phyloP scores from a whole-genome alignment of 495 filamentous ascomycete genomes.

The Xylaria sp. region DNA sequence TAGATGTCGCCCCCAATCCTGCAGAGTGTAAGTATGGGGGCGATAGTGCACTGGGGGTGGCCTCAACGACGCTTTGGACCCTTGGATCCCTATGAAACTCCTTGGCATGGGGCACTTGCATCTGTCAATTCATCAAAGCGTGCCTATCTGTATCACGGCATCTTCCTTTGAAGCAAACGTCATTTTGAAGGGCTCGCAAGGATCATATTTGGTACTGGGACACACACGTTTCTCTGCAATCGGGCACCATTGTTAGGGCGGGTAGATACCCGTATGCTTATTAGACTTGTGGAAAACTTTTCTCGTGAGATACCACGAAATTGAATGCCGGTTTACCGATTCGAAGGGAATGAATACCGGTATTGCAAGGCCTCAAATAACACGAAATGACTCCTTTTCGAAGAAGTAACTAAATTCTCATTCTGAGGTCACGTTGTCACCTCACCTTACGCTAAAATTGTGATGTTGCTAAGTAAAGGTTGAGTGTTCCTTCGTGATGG shows the following conservation, averaged over 20 bases:
- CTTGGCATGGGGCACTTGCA: constrained; percentile 12
- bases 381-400: background rate
- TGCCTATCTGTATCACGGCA: constrained; percentile 1
- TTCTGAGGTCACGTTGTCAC: too few relatives aligned
- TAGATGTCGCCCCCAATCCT: background rate
- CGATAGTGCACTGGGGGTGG: background rate
- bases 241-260: background rate
- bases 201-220: background rate
- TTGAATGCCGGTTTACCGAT: background rate
- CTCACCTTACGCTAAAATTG: too few relatives aligned
- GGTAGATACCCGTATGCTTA: background rate
- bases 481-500: background rate
- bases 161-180: background rate
- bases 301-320: background rate
- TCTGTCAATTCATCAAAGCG: constrained; percentile 10
- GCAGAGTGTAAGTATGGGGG: background rate
- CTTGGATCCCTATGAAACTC: background rate
- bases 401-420: background rate
- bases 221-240: background rate
- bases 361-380: background rate
- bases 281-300: background rate
- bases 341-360: background rate
- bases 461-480: too few relatives aligned
- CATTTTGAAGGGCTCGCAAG: background rate
- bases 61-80: background rate